These are phyloP conservation scores for Ceratocystis smalleyi DNA, from an alignment of 2,329 filamentous ascomycete genomes.

Conservation along the genomic window DNA sequence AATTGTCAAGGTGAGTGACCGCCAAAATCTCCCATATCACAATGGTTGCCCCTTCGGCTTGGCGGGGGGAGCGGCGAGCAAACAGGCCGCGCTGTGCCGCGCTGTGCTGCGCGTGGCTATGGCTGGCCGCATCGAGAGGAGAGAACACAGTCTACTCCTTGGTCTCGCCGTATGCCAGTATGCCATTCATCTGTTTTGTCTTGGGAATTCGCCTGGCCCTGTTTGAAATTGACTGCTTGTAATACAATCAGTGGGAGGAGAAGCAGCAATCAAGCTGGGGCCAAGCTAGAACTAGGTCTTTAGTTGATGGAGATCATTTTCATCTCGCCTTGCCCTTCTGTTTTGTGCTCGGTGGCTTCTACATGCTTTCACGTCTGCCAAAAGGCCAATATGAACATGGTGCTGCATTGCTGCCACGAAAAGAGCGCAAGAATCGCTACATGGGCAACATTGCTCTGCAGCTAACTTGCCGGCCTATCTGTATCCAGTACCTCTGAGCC, in stretches of 20 bases:
- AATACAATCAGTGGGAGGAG: not conserved
- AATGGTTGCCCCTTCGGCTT: not conserved
- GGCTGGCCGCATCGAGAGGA: not conserved
- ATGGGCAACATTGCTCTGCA: not conserved
- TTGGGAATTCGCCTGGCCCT: not conserved
- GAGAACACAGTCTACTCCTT: not conserved
- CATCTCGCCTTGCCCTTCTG: not conserved
- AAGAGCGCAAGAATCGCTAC: not conserved
- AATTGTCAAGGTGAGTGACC: not conserved
- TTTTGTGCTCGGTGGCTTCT: not conserved
- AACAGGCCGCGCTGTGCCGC: not conserved
- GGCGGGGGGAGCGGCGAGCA: not conserved
- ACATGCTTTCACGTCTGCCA: not conserved
- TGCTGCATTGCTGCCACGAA: not conserved
- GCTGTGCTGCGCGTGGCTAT: not conserved
- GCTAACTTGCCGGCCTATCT: not conserved
- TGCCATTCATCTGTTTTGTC: not conserved
- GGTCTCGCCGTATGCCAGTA: not conserved
- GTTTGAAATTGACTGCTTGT: not conserved
- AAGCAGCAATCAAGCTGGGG: not conserved
- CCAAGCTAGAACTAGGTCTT: too few relatives aligned
- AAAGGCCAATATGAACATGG: not conserved
- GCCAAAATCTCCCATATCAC: not conserved
- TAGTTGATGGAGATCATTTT: not conserved
- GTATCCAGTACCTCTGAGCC: not conserved